A percentile compares a stretch with the other conserved stretches of the same genome.
Conservation (phyloP, 2,329 filamentous ascomycete species). For the Colletotrichum orbiculare region DNA sequence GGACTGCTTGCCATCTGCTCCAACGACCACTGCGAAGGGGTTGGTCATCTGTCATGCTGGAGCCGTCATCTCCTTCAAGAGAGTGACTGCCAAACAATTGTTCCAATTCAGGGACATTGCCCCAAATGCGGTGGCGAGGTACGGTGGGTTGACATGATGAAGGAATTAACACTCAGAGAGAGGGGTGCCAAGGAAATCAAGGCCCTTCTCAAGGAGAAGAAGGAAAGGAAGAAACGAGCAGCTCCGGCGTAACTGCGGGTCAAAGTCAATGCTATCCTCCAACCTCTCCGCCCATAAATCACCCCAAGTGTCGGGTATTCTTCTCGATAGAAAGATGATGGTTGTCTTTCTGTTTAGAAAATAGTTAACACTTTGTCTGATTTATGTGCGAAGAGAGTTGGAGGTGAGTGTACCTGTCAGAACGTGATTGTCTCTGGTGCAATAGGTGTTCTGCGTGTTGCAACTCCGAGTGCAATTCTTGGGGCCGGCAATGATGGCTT, state of each 20-base stretch:
- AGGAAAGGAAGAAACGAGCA: constrained; percentile 39
- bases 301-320: too few relatives aligned
- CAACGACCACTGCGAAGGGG: constrained; percentile 62
- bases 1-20: constrained; percentile 70
- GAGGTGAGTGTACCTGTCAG: too few relatives aligned
- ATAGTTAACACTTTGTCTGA: too few relatives aligned
- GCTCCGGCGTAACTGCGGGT: constrained; percentile 4
- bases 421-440: too few relatives aligned
- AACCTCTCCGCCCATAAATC: too few relatives aligned
- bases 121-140: constrained; percentile 73
- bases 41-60: constrained; percentile 71
- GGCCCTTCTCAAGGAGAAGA: constrained; percentile 64
- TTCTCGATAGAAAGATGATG: too few relatives aligned
- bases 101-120: constrained; percentile 78
- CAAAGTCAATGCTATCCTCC: not conserved
- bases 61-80: constrained; percentile 60
- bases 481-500: too few relatives aligned
- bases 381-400: too few relatives aligned
- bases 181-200: constrained; percentile 77
- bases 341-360: too few relatives aligned
- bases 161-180: constrained; percentile 80
- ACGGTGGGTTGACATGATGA: constrained; percentile 82
- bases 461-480: too few relatives aligned
- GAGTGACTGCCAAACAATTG: constrained; percentile 56
- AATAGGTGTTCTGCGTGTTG: too few relatives aligned